A percentile compares a stretch with the other conserved stretches of the same genome.
These are phyloP conservation scores for Microbotryum violaceum DNA, from an alignment of 1,284 basidiomycete genomes.

Conservation along the genomic window DNA sequence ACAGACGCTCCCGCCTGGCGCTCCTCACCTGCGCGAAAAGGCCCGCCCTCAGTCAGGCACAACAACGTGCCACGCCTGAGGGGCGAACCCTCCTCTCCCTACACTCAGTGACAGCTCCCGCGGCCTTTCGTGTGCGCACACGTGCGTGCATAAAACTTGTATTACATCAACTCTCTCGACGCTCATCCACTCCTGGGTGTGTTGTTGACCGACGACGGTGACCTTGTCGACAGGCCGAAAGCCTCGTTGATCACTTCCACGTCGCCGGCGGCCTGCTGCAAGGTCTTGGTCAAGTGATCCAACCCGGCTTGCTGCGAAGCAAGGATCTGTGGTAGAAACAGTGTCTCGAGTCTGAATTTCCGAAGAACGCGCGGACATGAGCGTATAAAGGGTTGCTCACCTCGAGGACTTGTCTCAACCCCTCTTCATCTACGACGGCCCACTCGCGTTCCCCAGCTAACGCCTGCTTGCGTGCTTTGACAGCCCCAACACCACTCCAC, in stretches of 20 bases:
- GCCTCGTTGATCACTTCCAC: constrained; percentile 24
- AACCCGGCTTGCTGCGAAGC: constrained; percentile 23
- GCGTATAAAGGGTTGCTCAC: constrained; percentile 5
- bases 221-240: constrained; percentile 13
- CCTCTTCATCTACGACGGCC: constrained; percentile 30
- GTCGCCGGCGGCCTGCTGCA: constrained; percentile 14
- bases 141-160: no score
- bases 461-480: constrained; percentile 11
- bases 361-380: background rate
- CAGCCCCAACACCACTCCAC: constrained; percentile 23
- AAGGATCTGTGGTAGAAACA: constrained; percentile 11
- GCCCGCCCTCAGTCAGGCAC: no score
- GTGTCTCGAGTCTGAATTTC: background rate
- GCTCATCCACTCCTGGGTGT: no score
- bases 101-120: no score
- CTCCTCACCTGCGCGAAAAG: no score
- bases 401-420: constrained; percentile 23
- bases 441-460: constrained; percentile 16
- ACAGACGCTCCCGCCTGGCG: no score
- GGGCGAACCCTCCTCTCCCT: no score
- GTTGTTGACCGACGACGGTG: no score
- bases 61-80: no score
- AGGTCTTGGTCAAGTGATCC: constrained; percentile 23
- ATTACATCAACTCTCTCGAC: no score
- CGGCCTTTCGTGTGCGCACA: no score